A percentile compares a stretch with the other conserved stretches of the same genome.
phyloP scores from a whole-genome alignment of 352 stramenopile genomes.

The Globisporangium uncinulatum region DNA sequence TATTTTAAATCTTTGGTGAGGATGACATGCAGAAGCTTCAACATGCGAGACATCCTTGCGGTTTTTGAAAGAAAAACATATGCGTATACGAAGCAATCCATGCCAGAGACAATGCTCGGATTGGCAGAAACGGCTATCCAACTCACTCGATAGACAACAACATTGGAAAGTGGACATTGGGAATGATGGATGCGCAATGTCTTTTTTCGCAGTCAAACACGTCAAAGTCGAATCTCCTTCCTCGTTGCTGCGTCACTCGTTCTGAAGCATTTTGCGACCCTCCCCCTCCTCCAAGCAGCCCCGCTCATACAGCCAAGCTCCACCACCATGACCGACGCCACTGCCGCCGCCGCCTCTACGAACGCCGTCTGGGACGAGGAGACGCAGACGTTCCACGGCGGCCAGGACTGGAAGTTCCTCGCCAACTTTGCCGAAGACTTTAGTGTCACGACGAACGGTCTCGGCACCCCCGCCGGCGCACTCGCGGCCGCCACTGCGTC shows the following conservation, averaged over 20 bases:
- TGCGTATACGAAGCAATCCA: not conserved
- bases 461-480: slow-evolving; percentile 72
- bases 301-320: not conserved
- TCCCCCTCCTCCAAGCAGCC: not conserved
- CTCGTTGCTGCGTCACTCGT: no score
- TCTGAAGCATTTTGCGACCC: no score
- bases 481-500: slow-evolving; percentile 63
- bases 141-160: no score
- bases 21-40: not conserved
- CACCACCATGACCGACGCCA: slow-evolving; percentile 7
- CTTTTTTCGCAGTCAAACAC: no score
- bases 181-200: no score
- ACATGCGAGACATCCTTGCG: not conserved
- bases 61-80: not conserved
- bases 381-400: slow-evolving; percentile 90
- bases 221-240: no score
- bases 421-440: slow-evolving; percentile 88
- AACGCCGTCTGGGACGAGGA: slow-evolving; percentile 63
- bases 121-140: no score
- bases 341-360: not conserved
- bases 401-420: slow-evolving; percentile 90
- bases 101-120: not conserved
- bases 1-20: not conserved
- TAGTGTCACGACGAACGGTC: slow-evolving; percentile 85
- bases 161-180: no score